Evolutionary conservation across 352 stramenopile species (phyloP).

Genomic region (Pythium aphanidermatum): DNA sequence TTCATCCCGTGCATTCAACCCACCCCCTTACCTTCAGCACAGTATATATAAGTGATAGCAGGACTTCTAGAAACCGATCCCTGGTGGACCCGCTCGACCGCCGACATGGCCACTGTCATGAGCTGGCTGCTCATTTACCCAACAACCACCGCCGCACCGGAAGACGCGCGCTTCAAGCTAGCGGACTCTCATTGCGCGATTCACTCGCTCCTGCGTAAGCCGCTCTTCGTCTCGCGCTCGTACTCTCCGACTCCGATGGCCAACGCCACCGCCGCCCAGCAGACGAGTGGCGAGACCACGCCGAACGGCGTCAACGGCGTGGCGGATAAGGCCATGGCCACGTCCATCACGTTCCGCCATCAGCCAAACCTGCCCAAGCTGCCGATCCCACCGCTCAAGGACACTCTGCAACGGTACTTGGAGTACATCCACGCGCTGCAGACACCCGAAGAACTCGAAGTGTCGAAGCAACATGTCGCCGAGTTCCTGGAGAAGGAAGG

Average conservation of each 20-base stretch:
- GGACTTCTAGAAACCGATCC: too few species aligned
- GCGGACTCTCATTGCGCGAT: too few species aligned
- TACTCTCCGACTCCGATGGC: background rate
- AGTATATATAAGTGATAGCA: too few species aligned
- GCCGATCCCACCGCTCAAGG: slow-evolving; percentile 77
- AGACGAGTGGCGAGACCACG: background rate
- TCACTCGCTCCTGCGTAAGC: too few species aligned
- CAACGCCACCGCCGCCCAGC: background rate
- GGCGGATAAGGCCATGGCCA: background rate
- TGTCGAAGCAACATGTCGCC: slow-evolving; percentile 40
- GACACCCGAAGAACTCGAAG: slow-evolving; percentile 52
- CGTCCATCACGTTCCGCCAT: slow-evolving; percentile 60
- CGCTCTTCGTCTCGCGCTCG: background rate
- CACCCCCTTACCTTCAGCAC: too few species aligned
- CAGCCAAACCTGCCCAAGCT: slow-evolving; percentile 75
- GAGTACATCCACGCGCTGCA: slow-evolving; percentile 71
- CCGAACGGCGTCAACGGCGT: too few species aligned
- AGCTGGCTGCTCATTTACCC: too few species aligned
- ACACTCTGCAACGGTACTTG: slow-evolving; percentile 73
- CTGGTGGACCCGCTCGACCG: too few species aligned
- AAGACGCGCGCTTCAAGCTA: too few species aligned
- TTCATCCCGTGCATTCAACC: too few species aligned
- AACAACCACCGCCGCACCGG: too few species aligned
- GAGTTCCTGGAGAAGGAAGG: slow-evolving; percentile 69
- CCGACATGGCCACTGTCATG: too few species aligned